Evolutionary conservation across 2,329 filamentous ascomycete genomes (phyloP).

Genomic region (Polytolypa hystricis): DNA sequence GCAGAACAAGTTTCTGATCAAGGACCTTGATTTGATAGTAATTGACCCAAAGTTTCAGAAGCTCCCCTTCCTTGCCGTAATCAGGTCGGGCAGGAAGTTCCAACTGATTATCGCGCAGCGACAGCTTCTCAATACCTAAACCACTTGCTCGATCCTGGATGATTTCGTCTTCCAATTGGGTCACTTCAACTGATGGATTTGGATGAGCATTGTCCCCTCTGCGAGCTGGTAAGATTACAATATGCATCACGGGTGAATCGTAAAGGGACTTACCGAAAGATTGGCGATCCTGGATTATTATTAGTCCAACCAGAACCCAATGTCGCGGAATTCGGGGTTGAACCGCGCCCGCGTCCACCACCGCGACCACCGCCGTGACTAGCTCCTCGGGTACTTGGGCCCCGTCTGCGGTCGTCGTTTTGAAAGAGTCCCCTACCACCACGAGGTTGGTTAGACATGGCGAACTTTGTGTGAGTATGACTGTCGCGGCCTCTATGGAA

Average conservation of each 20-base stretch:
- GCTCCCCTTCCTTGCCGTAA: slow-evolving; percentile 22
- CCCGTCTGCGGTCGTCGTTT: not conserved
- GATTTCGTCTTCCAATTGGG: slow-evolving; percentile 6
- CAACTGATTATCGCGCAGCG: not conserved
- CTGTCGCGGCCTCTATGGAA: too few relatives aligned
- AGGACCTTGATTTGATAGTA: slow-evolving; percentile 27
- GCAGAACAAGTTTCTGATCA: slow-evolving; percentile 24
- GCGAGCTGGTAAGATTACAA: too few relatives aligned
- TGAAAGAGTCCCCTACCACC: too few relatives aligned
- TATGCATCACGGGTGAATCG: too few relatives aligned
- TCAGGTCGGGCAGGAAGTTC: slow-evolving; percentile 21
- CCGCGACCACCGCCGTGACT: not conserved
- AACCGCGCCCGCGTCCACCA: not conserved
- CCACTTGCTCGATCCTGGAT: slow-evolving; percentile 2
- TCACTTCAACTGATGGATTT: slow-evolving; percentile 1
- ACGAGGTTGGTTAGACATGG: too few relatives aligned
- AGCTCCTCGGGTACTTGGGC: not conserved
- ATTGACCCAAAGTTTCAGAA: slow-evolving; percentile 27
- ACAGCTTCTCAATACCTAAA: slow-evolving; percentile 13
- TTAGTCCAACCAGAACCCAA: too few relatives aligned
- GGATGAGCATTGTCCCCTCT: too few relatives aligned
- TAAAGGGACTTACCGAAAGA: too few relatives aligned
- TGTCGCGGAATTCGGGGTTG: not conserved
- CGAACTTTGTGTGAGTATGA: too few relatives aligned
- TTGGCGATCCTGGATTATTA: too few relatives aligned